Conservation (phyloP, 2,329 filamentous ascomycete genomes). For the Escovopsis sp. region DNA sequence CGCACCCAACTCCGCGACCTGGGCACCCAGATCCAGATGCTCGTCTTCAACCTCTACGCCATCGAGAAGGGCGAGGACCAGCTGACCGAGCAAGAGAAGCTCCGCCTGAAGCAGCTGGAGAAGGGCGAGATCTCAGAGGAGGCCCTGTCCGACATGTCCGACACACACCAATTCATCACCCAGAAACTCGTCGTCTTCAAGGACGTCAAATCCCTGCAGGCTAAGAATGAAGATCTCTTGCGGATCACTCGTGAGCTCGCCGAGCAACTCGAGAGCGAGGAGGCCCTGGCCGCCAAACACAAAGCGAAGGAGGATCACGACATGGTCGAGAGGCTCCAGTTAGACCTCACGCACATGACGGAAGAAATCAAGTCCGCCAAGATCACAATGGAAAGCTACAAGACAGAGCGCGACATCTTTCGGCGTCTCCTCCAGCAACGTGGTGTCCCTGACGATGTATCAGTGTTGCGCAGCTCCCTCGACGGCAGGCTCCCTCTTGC, state of each 20-base stretch:
- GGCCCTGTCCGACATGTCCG: slow-evolving; percentile 58
- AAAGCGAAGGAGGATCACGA: slow-evolving; percentile 50
- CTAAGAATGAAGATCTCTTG: slow-evolving; percentile 75
- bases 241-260: slow-evolving; percentile 73
- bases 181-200: slow-evolving; percentile 83
- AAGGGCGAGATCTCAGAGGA: slow-evolving; percentile 60
- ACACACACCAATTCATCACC: slow-evolving; percentile 79
- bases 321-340: slow-evolving; percentile 58
- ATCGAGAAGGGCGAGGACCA: slow-evolving; percentile 64
- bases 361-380: slow-evolving; percentile 76
- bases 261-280: slow-evolving; percentile 80
- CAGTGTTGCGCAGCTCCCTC: slow-evolving; percentile 57
- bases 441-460: slow-evolving; percentile 46
- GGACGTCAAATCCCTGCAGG: slow-evolving; percentile 67
- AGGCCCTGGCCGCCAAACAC: slow-evolving; percentile 54
- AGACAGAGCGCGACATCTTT: slow-evolving; percentile 95
- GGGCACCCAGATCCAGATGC: slow-evolving; percentile 76
- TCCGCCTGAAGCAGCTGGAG: slow-evolving; percentile 64
- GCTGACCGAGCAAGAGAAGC: slow-evolving; percentile 55
- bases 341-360: slow-evolving; percentile 58
- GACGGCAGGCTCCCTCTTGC: slow-evolving; percentile 43
- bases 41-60: slow-evolving; percentile 75
- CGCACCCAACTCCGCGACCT: slow-evolving; percentile 80
- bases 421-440: slow-evolving; percentile 76
- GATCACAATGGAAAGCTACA: slow-evolving; percentile 79